Conservation (phyloP, 768 basidiomycete species). For the Hygrophoropsis aurantiaca region DNA sequence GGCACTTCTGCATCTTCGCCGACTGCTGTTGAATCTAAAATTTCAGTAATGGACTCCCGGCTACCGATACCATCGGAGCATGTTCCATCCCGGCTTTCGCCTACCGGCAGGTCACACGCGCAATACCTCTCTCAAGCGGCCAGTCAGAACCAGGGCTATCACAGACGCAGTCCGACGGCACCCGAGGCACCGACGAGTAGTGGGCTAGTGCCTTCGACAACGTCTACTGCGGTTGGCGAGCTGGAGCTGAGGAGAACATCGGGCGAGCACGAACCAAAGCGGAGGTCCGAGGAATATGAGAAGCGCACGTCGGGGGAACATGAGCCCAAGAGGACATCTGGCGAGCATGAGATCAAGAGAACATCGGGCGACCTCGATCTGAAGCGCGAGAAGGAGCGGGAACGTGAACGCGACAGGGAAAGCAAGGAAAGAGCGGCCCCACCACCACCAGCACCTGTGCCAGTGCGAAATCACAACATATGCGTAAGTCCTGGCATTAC, state of each 20-base stretch:
- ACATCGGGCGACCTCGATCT: slow-evolving; percentile 42
- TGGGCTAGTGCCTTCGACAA: slow-evolving; percentile 28
- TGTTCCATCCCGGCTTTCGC: neutral
- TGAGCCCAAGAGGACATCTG: slow-evolving; percentile 23
- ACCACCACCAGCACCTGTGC: slow-evolving; percentile 17
- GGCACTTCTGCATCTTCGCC: slow-evolving; percentile 48
- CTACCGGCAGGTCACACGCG: slow-evolving; percentile 9
- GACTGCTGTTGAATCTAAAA: slow-evolving; percentile 46
- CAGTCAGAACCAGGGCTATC: slow-evolving; percentile 38
- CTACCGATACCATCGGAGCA: slow-evolving; percentile 1
- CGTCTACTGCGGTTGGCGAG: slow-evolving; percentile 5
- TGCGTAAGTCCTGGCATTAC: slow-evolving; percentile 22
- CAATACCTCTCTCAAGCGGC: slow-evolving; percentile 20
- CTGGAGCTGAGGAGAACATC: neutral
- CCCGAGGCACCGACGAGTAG: slow-evolving; percentile 56
- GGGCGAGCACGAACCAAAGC: too few relatives aligned
- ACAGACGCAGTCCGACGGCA: slow-evolving; percentile 69
- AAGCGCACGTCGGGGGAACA: slow-evolving; percentile 50
- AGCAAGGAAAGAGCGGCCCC: slow-evolving; percentile 31
- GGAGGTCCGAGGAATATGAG: slow-evolving; percentile 22
- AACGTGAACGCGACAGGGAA: slow-evolving; percentile 24
- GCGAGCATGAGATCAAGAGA: slow-evolving; percentile 42
- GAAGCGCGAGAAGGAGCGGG: slow-evolving; percentile 35
- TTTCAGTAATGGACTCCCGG: neutral
- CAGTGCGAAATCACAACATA: slow-evolving; percentile 41